phyloP scores from a whole-genome alignment of 23 red algal genomes.

The Gracilaria domingensis region DNA sequence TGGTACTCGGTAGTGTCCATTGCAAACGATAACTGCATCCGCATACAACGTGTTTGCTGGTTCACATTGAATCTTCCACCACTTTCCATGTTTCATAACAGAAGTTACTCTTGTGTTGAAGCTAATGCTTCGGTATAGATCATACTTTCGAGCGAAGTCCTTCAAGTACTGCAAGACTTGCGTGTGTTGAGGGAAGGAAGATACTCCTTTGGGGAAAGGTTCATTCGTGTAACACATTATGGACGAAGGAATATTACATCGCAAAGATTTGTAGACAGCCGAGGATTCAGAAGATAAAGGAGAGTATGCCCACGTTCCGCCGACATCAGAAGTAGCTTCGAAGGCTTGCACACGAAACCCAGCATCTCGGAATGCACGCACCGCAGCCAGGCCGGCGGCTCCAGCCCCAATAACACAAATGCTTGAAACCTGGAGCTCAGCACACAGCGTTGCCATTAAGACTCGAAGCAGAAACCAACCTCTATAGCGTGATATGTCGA shows the following conservation, averaged over 20 bases:
- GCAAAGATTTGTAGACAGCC: conserved; percentile 79
- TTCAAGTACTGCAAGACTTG: conserved; percentile 54
- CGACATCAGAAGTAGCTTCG: conserved; percentile 70
- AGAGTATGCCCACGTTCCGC: conserved; percentile 87
- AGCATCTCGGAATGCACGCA: conserved; percentile 48
- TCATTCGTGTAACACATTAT: conserved; percentile 77
- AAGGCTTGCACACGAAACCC: conserved; percentile 68
- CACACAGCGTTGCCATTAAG: neutral
- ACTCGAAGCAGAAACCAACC: neutral
- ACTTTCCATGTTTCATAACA: conserved; percentile 7
- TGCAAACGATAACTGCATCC: conserved; percentile 89
- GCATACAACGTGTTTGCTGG: neutral
- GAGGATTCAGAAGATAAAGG: conserved; percentile 22
- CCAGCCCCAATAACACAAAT: conserved; percentile 91
- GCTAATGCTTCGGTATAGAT: conserved; percentile 46
- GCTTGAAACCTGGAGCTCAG: neutral
- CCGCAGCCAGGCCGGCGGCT: conserved; percentile 80
- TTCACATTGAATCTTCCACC: conserved; percentile 4
- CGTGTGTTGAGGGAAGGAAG: conserved; percentile 24
- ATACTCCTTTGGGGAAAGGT: conserved; percentile 48
- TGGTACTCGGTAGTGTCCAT: conserved; percentile 88
- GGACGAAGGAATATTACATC: conserved; percentile 79
- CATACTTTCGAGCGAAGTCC: conserved; percentile 25
- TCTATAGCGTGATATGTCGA: neutral
- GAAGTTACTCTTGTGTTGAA: conserved; percentile 31